Base-by-base conservation (phyloP, 1,284 basidiomycete genomes). In the Erythrobasidium hasegawianum region DNA sequence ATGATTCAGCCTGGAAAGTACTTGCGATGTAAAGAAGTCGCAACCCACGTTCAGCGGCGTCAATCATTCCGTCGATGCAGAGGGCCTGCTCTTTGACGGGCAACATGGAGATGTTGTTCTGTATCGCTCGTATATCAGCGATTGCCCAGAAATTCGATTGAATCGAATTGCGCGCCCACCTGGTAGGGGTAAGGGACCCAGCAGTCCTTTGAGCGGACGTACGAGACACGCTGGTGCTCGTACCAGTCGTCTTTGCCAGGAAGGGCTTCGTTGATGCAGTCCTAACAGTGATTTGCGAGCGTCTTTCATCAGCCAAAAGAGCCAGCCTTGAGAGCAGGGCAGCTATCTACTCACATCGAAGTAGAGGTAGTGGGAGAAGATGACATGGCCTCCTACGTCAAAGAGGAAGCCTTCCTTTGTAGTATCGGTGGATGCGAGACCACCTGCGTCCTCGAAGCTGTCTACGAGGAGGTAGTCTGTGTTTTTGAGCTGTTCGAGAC, bases 211-310 rank as follows among this genome's bases (percentile, higher is more conserved):
- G 76, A 78, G 29, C 81, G 78, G 24, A 82, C 81, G 72, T 82
- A 82, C 38, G 78, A 80, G n/a, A 82, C 80, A 57, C 81, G 78
- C 75, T 81, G 78, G 74, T 81, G 81, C 64, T 79, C 76, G 69
- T 78, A 80, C 81, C 81, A 82, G 74, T 82, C 73, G 29, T 77
- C 76, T 1, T 73, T 70, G n/a, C 75, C 72, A 14, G 81, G 81
- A 24, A 82, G 74, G 1, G 81, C 81, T 70, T 80, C 77, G 67
- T 78, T 67, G 70, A 82, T 77, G 64, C 76, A 75, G 69, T 82
- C 80, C 75, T 82, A 80, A 73, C 81, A 81, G n/a, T n/a, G n/a
- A n/a, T n/a, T n/a, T n/a, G n/a, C n/a, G n/a, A 81, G 33, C 77
- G 75, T 58, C n/a, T n/a, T n/a, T n/a, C n/a, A n/a, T n/a, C n/a